Conservation (phyloP, 1,284 basidiomycete species). For the Chalciporus sp. region DNA sequence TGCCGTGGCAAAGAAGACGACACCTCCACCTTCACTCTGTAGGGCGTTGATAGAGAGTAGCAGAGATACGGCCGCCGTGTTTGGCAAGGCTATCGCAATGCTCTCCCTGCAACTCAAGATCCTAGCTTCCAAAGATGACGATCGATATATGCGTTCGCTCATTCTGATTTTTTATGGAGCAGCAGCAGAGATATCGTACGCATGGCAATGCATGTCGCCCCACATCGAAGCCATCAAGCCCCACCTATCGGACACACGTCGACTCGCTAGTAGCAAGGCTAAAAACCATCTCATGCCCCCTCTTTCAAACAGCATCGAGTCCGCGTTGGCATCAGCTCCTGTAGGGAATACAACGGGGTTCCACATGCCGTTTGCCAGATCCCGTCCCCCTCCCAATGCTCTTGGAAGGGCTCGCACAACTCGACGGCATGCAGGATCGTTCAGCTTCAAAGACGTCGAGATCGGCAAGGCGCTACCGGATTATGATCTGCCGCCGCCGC, state of each 20-base stretch:
- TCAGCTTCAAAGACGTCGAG: conserved; percentile 89
- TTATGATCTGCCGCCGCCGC: conserved; percentile 42
- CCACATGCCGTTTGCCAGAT: conserved; percentile 38
- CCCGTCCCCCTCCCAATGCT: conserved; percentile 35
- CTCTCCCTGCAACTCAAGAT: conserved; percentile 82
- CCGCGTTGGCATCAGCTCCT: conserved; percentile 22
- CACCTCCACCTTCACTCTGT: conserved; percentile 76
- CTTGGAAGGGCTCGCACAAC: conserved; percentile 45
- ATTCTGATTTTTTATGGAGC: conserved; percentile 90
- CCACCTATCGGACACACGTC: conserved; percentile 53
- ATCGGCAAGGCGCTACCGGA: conserved; percentile 82
- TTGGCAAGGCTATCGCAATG: conserved; percentile 86
- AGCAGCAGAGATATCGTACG: conserved; percentile 83
- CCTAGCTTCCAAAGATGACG: conserved; percentile 76
- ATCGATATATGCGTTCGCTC: conserved; percentile 87
- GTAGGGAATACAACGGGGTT: conserved; percentile 30
- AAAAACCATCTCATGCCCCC: conserved; percentile 19
- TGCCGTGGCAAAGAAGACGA: conserved; percentile 68
- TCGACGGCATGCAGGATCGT: conserved; percentile 90
- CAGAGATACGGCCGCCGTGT: conserved; percentile 83
- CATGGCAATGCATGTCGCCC: conserved; percentile 83
- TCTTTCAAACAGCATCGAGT: conserved; percentile 18
- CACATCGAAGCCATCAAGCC: conserved; percentile 74
- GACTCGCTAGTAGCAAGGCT: conserved; percentile 33
- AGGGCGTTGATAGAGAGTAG: conserved; percentile 83